A percentile compares a stretch with the other conserved stretches of the same genome.
Conservation (phyloP, 208 protist genomes). For the Strigomonas culicis region DNA sequence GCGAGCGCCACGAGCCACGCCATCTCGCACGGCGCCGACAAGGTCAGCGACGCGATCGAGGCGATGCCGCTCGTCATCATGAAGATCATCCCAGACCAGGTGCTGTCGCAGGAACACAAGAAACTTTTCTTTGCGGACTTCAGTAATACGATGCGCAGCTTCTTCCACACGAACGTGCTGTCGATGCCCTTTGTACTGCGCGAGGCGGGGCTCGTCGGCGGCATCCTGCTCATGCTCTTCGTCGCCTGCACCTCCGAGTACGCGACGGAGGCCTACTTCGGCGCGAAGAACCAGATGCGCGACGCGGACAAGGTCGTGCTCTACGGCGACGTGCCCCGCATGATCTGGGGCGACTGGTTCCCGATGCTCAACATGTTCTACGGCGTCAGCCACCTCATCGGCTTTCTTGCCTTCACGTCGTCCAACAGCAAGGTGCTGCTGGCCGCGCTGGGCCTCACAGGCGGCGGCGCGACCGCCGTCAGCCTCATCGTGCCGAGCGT, state of each 20-base stretch:
- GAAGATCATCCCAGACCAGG: conserved; percentile 23
- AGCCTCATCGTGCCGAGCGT: conserved; percentile 40
- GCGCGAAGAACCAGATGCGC: conserved; percentile 50
- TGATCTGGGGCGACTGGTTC: conserved; percentile 42
- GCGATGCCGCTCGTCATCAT: conserved; percentile 31
- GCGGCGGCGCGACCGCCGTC: conserved; percentile 29
- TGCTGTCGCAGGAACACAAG: conserved; percentile 48
- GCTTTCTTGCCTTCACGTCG: conserved; percentile 45
- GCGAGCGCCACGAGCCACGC: conserved; percentile 14
- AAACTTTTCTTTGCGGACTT: conserved; percentile 44
- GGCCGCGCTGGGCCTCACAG: conserved; percentile 36
- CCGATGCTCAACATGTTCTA: conserved; percentile 52
- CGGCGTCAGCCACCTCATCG: conserved; percentile 45
- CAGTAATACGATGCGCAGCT: conserved; percentile 45
- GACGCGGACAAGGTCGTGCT: conserved; percentile 33
- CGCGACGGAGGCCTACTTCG: conserved; percentile 52
- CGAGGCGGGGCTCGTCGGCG: conserved; percentile 40
- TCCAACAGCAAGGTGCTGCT: conserved; percentile 46
- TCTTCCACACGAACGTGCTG: conserved; percentile 54
- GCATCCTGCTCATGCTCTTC: conserved; percentile 38
- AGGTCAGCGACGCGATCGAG: conserved; percentile 30
- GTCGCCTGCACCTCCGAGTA: conserved; percentile 47
- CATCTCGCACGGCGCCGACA: conserved; percentile 19
- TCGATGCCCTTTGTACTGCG: conserved; percentile 52
- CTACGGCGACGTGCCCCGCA: conserved; percentile 41